Percentiles rank a stretch among this genome's conserved stretches.
phyloP scores from a whole-genome alignment of 768 basidiomycete genomes.

The Hysterangium stoloniferum region DNA sequence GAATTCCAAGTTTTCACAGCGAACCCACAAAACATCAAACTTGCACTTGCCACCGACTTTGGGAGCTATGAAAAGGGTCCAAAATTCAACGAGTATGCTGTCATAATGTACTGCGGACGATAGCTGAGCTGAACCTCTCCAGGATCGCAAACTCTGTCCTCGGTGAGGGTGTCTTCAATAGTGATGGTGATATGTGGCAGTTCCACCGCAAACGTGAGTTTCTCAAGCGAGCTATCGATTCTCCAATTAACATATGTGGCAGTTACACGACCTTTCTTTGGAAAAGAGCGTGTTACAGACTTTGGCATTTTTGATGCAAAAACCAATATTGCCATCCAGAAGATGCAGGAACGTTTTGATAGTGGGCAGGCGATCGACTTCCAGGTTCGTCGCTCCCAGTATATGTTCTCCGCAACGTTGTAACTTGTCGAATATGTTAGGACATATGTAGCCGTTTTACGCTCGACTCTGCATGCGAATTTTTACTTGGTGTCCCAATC shows the following conservation, averaged over 20 bases:
- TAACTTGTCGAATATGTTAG: no score
- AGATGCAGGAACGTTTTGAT: slow-evolving; percentile 33
- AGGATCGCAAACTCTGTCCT: no score
- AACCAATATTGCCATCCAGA: slow-evolving; percentile 25
- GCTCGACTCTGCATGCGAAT: slow-evolving; percentile 50
- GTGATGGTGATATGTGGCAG: slow-evolving; percentile 44
- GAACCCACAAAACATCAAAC: slow-evolving; percentile 7
- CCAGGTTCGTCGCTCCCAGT: slow-evolving; percentile 36
- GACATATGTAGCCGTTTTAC: slow-evolving; percentile 38
- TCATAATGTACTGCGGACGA: slow-evolving; percentile 30
- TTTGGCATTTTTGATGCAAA: slow-evolving; percentile 1
- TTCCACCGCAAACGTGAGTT: slow-evolving; percentile 10
- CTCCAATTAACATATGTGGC: slow-evolving; percentile 13
- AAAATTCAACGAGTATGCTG: slow-evolving; percentile 35
- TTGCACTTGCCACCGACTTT: slow-evolving; percentile 7
- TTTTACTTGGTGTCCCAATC: slow-evolving; percentile 45
- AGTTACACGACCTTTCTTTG: slow-evolving; percentile 8
- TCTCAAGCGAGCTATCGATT: background rate
- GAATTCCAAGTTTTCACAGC: slow-evolving; percentile 3
- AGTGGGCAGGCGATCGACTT: slow-evolving; percentile 47
- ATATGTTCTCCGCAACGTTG: no score
- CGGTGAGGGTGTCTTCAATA: slow-evolving; percentile 74
- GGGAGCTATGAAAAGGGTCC: slow-evolving; percentile 22
- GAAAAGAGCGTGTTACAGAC: slow-evolving; percentile 9
- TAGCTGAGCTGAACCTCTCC: no score